A percentile compares a stretch with the other conserved stretches of the same genome.
Evolutionary conservation across 805 yeast species (phyloP).

Genomic region (Hanseniaspora guilliermondii): DNA sequence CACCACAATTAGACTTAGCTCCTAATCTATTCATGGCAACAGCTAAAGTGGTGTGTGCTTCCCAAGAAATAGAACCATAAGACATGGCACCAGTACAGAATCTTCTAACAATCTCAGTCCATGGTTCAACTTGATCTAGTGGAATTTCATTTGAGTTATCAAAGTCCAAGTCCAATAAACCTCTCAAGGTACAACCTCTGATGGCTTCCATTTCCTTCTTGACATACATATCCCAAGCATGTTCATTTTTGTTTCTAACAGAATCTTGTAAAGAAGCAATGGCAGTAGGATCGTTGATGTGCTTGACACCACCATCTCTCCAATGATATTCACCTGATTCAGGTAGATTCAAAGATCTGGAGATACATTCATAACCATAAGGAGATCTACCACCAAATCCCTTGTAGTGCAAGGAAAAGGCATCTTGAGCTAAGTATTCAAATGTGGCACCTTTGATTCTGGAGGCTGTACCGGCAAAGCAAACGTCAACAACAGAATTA

Average conservation of each 20-base stretch:
- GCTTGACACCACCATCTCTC: constrained; percentile 97
- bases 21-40: constrained; percentile 97
- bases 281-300: constrained; percentile 87
- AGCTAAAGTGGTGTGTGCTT: constrained; percentile 93
- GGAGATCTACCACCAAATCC: constrained; percentile 76
- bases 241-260: constrained; percentile 91
- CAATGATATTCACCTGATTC: constrained; percentile 97
- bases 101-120: constrained; percentile 97
- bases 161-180: constrained; percentile 81
- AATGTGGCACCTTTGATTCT: constrained; percentile 92
- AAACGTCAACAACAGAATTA: constrained; percentile 85
- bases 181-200: constrained; percentile 85
- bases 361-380: constrained; percentile 25
- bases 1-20: constrained; percentile 97
- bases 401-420: constrained; percentile 81
- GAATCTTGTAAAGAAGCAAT: constrained; percentile 94
- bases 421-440: constrained; percentile 93
- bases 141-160: constrained; percentile 65
- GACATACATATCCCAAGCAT: constrained; percentile 80
- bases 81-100: constrained; percentile 99
- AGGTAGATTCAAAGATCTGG: constrained; percentile 59
- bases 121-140: constrained; percentile 95
- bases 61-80: constrained; percentile 96
- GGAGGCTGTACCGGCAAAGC: constrained; percentile 95
- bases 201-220: constrained; percentile 86